Evolutionary conservation across 352 stramenopile genomes (phyloP).

Genomic region (Phytopythium chamaehyphon): DNA sequence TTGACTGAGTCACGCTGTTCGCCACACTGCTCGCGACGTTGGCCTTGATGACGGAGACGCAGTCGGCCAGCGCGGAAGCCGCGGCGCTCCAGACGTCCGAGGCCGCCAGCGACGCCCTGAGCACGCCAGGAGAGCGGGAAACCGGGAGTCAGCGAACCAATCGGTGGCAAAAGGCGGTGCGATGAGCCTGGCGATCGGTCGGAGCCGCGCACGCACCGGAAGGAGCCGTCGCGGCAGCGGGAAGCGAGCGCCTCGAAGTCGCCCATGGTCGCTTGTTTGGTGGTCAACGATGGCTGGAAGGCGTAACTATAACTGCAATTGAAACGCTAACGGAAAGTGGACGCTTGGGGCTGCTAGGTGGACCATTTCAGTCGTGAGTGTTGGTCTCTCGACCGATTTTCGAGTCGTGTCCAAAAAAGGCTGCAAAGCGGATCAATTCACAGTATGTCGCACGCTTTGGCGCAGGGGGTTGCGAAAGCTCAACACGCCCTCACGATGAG

Average conservation of each 20-base stretch:
- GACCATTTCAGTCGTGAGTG: not conserved
- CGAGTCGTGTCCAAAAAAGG: no score
- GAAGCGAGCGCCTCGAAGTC: conserved; percentile 52
- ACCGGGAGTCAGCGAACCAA: not conserved
- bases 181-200: not conserved
- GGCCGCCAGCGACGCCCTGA: conserved; percentile 17
- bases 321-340: not conserved
- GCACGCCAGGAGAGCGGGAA: no score
- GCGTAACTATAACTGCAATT: conserved; percentile 4
- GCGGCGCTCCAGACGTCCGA: conserved; percentile 17
- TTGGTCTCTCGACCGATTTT: no score
- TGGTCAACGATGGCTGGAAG: no score
- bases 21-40: not conserved
- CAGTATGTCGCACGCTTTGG: no score
- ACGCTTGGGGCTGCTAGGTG: not conserved
- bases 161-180: not conserved
- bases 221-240: conserved; percentile 42
- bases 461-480: not conserved
- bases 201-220: conserved; percentile 27
- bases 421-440: no score
- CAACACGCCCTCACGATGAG: not conserved
- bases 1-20: not conserved
- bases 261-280: conserved; percentile 2
- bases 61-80: conserved; percentile 7
- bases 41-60: not conserved